Percentiles rank a stretch among this genome's conserved stretches.
These are phyloP conservation scores for Calonectria leucothoes DNA, from an alignment of 2,329 filamentous ascomycete genomes.

Conservation along the genomic window DNA sequence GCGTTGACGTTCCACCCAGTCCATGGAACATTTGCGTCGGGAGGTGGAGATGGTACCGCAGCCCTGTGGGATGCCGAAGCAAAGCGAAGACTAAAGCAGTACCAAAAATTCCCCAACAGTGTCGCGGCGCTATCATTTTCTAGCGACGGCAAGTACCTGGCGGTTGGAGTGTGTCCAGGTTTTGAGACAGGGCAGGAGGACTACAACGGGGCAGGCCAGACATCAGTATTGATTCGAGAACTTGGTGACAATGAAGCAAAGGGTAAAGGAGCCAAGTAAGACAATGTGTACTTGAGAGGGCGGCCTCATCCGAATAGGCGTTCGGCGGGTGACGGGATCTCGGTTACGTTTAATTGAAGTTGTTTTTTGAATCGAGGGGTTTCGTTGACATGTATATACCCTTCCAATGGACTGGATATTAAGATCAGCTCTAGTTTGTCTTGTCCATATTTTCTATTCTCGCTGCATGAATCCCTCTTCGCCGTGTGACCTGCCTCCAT, in stretches of 20 bases:
- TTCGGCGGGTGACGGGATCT: conserved; percentile 42
- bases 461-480: not conserved
- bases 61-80: conserved; percentile 92
- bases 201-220: conserved; percentile 76
- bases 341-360: conserved; percentile 37
- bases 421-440: not conserved
- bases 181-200: conserved; percentile 91
- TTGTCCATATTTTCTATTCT: not conserved
- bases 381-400: conserved; percentile 47
- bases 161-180: conserved; percentile 84
- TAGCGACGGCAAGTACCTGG: conserved; percentile 80
- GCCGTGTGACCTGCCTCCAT: not conserved
- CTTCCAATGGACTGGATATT: conserved; percentile 37
- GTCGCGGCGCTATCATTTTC: conserved; percentile 84
- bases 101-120: conserved; percentile 84
- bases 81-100: conserved; percentile 90
- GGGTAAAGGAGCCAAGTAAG: conserved; percentile 79
- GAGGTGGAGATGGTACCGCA: conserved; percentile 91
- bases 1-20: conserved; percentile 88
- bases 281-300: conserved; percentile 12
- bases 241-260: conserved; percentile 89
- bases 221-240: conserved; percentile 85
- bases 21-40: conserved; percentile 87
- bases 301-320: conserved; percentile 44
- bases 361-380: conserved; percentile 33